phyloP scores from a whole-genome alignment of 2,329 filamentous ascomycete species.

The Hymenoscyphus infarciens region DNA sequence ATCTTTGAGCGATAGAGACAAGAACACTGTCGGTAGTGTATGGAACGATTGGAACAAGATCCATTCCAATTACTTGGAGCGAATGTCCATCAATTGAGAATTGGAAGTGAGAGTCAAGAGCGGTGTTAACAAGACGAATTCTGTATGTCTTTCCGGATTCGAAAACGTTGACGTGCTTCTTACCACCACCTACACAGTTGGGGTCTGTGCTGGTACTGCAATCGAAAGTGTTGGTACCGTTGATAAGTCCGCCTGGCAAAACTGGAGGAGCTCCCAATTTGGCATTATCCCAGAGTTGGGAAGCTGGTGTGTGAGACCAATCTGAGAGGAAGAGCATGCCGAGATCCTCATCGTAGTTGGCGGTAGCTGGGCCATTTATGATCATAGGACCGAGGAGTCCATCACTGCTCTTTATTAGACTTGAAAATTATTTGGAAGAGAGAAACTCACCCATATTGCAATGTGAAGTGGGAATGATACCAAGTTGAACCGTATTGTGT shows the following conservation, averaged over 20 bases:
- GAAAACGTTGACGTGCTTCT: constrained; percentile 33
- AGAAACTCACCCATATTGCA: constrained; percentile 29
- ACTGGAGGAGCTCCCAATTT: constrained; percentile 26
- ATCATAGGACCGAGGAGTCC: constrained; percentile 54
- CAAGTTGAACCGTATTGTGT: constrained; percentile 34
- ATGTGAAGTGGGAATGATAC: constrained; percentile 33
- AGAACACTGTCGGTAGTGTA: constrained; percentile 49
- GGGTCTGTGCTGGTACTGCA: constrained; percentile 24
- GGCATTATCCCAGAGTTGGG: constrained; percentile 27
- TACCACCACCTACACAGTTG: constrained; percentile 30
- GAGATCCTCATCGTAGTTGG: constrained; percentile 51
- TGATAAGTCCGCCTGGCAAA: constrained; percentile 32
- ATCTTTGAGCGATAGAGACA: constrained; percentile 54
- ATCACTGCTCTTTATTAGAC: constrained; percentile 26
- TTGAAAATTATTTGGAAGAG: constrained; percentile 7
- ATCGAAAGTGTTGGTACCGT: constrained; percentile 32
- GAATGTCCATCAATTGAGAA: constrained; percentile 55
- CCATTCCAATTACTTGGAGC: constrained; percentile 54
- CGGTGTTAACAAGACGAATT: constrained; percentile 44
- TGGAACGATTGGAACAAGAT: constrained; percentile 56
- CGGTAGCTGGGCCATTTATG: constrained; percentile 56
- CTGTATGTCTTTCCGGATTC: constrained; percentile 40
- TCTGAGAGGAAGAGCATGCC: constrained; percentile 32
- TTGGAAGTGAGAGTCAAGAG: constrained; percentile 42
- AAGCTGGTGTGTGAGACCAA: constrained; percentile 31